These are phyloP conservation scores for Auriculariales sp. DNA, from an alignment of 768 basidiomycete genomes.

Conservation along the genomic window DNA sequence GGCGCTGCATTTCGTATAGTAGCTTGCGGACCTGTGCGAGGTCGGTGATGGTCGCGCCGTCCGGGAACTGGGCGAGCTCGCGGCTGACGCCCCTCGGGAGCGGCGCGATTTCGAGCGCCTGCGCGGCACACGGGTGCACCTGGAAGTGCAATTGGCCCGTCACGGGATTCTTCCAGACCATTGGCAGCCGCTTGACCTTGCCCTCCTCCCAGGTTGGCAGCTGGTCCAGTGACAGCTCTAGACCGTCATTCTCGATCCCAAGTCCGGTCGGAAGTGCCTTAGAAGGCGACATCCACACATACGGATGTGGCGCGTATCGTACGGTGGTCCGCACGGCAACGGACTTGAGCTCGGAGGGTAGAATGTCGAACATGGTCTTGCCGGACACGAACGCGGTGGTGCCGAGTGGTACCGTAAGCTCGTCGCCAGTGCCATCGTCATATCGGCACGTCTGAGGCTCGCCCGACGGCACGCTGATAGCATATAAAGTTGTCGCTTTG, in stretches of 20 bases:
- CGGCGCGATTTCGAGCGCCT: slow-evolving; percentile 56
- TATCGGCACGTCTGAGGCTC: slow-evolving; percentile 50
- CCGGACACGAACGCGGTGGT: slow-evolving; percentile 69
- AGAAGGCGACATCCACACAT: slow-evolving; percentile 80
- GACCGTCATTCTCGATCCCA: slow-evolving; percentile 66
- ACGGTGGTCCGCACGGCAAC: slow-evolving; percentile 65
- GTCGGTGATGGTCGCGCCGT: slow-evolving; percentile 65
- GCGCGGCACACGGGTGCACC: slow-evolving; percentile 71
- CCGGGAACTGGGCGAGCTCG: slow-evolving; percentile 63
- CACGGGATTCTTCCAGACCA: slow-evolving; percentile 86
- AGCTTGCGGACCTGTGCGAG: slow-evolving; percentile 56
- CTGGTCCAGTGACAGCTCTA: slow-evolving; percentile 49
- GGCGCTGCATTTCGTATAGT: slow-evolving; percentile 77
- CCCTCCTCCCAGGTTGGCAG: slow-evolving; percentile 74
- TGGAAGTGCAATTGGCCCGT: slow-evolving; percentile 76
- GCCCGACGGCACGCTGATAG: slow-evolving; percentile 56
- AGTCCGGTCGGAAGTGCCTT: slow-evolving; percentile 64
- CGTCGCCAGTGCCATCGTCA: slow-evolving; percentile 80
- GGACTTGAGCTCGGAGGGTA: slow-evolving; percentile 59
- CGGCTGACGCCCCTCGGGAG: slow-evolving; percentile 45
- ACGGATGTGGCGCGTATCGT: slow-evolving; percentile 73
- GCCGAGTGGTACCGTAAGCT: slow-evolving; percentile 67
- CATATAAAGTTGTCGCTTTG: slow-evolving; percentile 75
- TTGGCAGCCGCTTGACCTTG: slow-evolving; percentile 56
- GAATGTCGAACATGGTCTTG: slow-evolving; percentile 68